Conservation (phyloP, 495 filamentous ascomycete species). For the Antarctomyces pellizariae region DNA sequence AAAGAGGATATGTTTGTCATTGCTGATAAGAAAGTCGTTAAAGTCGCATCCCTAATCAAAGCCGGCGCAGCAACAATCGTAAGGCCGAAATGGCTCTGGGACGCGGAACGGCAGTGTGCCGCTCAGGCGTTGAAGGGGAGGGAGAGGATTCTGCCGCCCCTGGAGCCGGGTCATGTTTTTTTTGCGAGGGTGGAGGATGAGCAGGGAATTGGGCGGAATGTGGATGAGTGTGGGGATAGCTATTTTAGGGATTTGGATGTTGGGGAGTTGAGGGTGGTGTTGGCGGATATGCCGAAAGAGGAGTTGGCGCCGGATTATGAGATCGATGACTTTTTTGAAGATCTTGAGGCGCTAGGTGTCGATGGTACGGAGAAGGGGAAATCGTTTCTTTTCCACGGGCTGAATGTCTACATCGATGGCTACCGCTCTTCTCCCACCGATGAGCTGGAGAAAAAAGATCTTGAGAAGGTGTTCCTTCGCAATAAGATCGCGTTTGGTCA, state of each 20-base stretch:
- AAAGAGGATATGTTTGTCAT: conserved; percentile 39
- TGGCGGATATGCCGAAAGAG: conserved; percentile 21
- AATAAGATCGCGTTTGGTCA: conserved; percentile 40
- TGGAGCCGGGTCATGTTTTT: conserved; percentile 38
- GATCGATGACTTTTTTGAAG: conserved; percentile 20
- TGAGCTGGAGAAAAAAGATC: conserved; percentile 11
- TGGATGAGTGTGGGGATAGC: conserved; percentile 65
- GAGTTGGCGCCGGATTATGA: conserved; percentile 4
- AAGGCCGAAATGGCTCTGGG: conserved; percentile 61
- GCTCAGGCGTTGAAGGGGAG: conserved; percentile 25
- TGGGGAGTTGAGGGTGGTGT: conserved; percentile 37
- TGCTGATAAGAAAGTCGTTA: conserved; percentile 66
- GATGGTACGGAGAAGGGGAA: conserved; percentile 22
- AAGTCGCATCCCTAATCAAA: conserved; percentile 64
- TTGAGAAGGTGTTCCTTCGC: too few species aligned
- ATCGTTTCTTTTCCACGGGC: conserved; percentile 44
- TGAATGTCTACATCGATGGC: conserved; percentile 27
- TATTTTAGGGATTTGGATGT: conserved; percentile 47
- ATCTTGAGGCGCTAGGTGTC: conserved; percentile 32
- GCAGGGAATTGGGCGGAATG: conserved; percentile 26
- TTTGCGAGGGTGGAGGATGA: conserved; percentile 14
- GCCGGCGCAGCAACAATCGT: conserved; percentile 43
- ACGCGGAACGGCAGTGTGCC: too few species aligned
- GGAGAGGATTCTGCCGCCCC: conserved; percentile 35
- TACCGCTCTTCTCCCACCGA: conserved; percentile 7